A percentile compares a stretch with the other conserved stretches of the same genome.
Evolutionary conservation across 495 filamentous ascomycete species (phyloP).

Genomic region (Neurospora cerealis): DNA sequence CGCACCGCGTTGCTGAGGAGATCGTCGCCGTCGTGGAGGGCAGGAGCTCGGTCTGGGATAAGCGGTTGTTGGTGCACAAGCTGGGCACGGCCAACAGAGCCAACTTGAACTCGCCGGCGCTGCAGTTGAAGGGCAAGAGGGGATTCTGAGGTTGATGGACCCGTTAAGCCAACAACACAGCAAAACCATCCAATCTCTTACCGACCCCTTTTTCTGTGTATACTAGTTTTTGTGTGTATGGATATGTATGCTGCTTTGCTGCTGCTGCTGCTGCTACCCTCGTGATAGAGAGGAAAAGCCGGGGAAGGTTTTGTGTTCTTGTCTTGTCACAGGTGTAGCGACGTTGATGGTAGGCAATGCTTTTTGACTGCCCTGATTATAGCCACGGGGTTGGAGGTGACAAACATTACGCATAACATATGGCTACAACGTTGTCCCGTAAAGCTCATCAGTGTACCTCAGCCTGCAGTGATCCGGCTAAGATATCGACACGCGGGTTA

Average conservation of each 20-base stretch:
- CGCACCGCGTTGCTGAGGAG: conserved; percentile 76
- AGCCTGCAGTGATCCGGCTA: background rate
- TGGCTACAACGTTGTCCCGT: background rate
- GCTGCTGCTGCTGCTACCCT: background rate
- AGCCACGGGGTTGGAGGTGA: background rate
- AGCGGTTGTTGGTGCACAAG: conserved; percentile 61
- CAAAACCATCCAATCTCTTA: background rate
- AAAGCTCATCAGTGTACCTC: background rate
- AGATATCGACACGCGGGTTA: background rate
- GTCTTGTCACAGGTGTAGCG: background rate
- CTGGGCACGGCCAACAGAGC: conserved; percentile 58
- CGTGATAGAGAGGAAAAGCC: background rate
- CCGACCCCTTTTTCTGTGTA: background rate
- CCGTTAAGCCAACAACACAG: background rate
- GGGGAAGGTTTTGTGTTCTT: background rate
- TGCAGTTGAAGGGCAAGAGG: conserved; percentile 3
- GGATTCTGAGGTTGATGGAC: background rate
- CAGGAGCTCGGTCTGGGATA: conserved; percentile 71
- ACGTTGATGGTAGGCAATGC: background rate
- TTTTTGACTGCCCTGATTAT: background rate
- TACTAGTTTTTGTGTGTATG: background rate
- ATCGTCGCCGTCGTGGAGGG: conserved; percentile 83
- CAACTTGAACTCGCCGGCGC: conserved; percentile 45
- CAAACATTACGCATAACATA: background rate
- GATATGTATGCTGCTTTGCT: background rate